Conservation (phyloP, 75 land plant genomes). For the Larix kaempferi region DNA sequence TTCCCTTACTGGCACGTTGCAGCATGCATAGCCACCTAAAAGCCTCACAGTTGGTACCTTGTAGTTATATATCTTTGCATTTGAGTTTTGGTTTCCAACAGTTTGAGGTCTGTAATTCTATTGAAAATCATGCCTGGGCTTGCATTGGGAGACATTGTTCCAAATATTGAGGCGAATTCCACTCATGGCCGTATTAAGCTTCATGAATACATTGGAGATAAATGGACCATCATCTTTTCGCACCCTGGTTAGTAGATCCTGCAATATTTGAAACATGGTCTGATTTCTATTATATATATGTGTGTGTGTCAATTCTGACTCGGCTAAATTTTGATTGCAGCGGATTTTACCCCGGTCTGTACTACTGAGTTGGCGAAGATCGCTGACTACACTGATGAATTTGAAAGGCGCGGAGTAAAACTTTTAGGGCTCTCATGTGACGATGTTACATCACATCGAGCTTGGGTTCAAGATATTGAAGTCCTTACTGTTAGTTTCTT, state of each 20-base stretch:
- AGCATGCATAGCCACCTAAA: no score
- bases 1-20: no score
- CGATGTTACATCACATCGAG: conserved; percentile 56
- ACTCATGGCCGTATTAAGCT: conserved; percentile 72
- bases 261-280: no score
- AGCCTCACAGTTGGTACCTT: no score
- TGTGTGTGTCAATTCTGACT: no score
- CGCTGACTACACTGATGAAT: conserved; percentile 62
- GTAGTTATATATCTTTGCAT: no score
- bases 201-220: conserved; percentile 17
- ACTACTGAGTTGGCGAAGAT: conserved; percentile 87
- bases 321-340: conserved; percentile 21
- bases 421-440: conserved; percentile 88
- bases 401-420: conserved; percentile 82
- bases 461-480: conserved; percentile 91
- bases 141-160: conserved; percentile 77
- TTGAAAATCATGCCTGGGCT: conserved; percentile 61
- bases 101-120: no score
- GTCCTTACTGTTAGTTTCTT: conserved; percentile 39
- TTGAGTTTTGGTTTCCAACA: no score
- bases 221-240: conserved; percentile 15
- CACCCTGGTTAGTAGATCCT: conserved; percentile 21
- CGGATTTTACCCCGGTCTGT: conserved; percentile 94
- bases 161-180: conserved; percentile 72
- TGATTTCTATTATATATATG: background rate